A percentile compares a stretch with the other conserved stretches of the same genome.
phyloP scores from a whole-genome alignment of 1,284 basidiomycete genomes.

The Puccinia hordei region DNA sequence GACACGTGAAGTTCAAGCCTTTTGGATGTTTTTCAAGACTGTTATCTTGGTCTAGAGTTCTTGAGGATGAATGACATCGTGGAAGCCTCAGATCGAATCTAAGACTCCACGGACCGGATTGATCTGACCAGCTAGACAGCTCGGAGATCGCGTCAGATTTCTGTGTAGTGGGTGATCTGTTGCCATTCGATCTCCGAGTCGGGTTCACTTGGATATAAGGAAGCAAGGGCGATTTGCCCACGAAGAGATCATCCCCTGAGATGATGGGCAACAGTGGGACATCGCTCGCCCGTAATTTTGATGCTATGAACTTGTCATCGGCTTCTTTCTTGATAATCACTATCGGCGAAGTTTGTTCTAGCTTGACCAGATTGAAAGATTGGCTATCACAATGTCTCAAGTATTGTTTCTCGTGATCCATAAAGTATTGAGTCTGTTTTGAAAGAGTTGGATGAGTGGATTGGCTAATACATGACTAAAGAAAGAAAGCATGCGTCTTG shows the following conservation, averaged over 20 bases:
- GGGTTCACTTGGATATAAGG: constrained; percentile 2
- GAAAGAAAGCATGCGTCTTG: background rate
- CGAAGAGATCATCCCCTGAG: background rate
- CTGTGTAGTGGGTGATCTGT: background rate
- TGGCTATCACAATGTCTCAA: constrained; percentile 21
- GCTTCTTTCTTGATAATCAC: constrained; percentile 17
- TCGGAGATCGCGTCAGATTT: constrained; percentile 1
- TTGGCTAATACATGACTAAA: background rate
- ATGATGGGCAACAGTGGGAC: constrained; percentile 17
- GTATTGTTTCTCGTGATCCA: constrained; percentile 31
- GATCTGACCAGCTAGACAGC: constrained; percentile 5
- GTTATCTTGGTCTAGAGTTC: background rate
- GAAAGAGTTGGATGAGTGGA: background rate
- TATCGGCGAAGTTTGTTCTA: constrained; percentile 23
- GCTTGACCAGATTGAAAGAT: constrained; percentile 18
- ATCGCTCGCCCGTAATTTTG: constrained; percentile 18
- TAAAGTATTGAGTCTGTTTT: constrained; percentile 31
- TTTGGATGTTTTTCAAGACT: background rate
- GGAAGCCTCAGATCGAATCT: constrained; percentile 22
- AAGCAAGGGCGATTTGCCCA: constrained; percentile 9
- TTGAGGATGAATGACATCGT: constrained; percentile 5
- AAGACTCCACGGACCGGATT: constrained; percentile 23
- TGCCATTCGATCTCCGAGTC: background rate
- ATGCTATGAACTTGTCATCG: background rate
- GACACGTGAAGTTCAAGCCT: constrained; percentile 14